Evolutionary conservation across 1,284 basidiomycete genomes (phyloP).

Genomic region (Ceratobasidium sp.): DNA sequence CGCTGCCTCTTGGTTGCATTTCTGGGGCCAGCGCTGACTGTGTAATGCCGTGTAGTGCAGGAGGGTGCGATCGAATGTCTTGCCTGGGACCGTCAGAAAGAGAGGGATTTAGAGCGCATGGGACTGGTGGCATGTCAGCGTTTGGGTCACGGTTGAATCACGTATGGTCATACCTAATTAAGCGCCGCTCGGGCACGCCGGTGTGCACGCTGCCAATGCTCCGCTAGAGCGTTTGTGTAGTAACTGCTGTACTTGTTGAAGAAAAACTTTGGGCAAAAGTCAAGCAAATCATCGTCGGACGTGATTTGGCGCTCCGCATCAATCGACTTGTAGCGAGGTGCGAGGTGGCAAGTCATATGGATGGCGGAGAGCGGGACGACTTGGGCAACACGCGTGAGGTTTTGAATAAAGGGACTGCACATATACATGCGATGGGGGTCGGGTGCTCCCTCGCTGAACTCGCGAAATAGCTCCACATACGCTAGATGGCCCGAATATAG

Average conservation of each 20-base stretch:
- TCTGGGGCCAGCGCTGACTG: no score
- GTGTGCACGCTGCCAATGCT: no score
- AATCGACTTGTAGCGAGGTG: background rate
- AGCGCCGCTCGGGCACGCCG: no score
- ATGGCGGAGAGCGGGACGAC: conserved; percentile 8
- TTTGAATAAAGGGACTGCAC: background rate
- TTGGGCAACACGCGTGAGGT: no score
- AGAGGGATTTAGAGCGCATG: no score
- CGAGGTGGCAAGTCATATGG: conserved; percentile 8
- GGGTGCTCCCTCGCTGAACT: background rate
- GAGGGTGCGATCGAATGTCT: no score
- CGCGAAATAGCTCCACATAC: conserved; percentile 21
- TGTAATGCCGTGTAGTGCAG: no score
- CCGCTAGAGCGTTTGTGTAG: conserved; percentile 1
- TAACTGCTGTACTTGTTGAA: conserved; percentile 21
- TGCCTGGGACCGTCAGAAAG: no score
- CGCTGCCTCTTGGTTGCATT: no score
- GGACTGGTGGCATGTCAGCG: no score
- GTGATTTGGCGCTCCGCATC: background rate
- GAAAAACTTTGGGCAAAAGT: conserved; percentile 1
- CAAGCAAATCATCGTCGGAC: background rate
- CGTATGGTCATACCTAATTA: no score
- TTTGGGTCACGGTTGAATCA: no score
- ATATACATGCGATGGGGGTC: background rate
- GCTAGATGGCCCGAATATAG: background rate